These are phyloP conservation scores for Blastobotrys buckinghamii DNA, from an alignment of 1,139 yeast genomes.

Conservation along the genomic window DNA sequence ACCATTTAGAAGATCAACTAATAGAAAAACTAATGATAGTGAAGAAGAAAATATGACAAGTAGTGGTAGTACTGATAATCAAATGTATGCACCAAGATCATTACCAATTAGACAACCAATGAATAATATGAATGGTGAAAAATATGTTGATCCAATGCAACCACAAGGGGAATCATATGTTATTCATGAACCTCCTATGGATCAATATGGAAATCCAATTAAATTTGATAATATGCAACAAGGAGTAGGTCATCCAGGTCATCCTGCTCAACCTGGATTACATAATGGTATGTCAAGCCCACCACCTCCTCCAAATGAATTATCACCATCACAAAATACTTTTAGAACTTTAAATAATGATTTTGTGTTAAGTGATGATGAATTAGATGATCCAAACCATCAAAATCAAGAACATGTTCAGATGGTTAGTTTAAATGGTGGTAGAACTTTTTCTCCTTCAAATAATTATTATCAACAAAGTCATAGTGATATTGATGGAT, in stretches of 20 bases:
- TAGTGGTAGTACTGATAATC: slow-evolving; percentile 1
- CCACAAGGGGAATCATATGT: slow-evolving; percentile 6
- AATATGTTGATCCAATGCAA: slow-evolving; percentile 1
- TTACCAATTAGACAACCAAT: slow-evolving; percentile 12
- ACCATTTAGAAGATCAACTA: slow-evolving; percentile 10
- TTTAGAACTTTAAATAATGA: slow-evolving; percentile 4
- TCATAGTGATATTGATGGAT: neutral
- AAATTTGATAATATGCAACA: neutral
- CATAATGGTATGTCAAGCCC: too few species aligned
- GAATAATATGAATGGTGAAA: neutral
- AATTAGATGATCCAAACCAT: neutral
- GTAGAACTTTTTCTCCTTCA: slow-evolving; percentile 7
- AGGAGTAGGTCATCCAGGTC: neutral
- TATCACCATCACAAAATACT: neutral
- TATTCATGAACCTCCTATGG: slow-evolving; percentile 1
- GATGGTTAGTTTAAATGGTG: slow-evolving; percentile 8
- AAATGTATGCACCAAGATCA: slow-evolving; percentile 8
- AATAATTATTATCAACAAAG: neutral
- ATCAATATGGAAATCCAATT: too few species aligned
- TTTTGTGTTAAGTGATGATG: slow-evolving; percentile 7
- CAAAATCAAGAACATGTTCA: slow-evolving; percentile 8
- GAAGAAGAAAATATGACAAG: slow-evolving; percentile 10
- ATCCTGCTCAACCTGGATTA: neutral
- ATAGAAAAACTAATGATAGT: slow-evolving; percentile 13
- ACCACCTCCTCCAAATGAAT: neutral